Conservation (phyloP, 1,284 basidiomycete genomes). For the Cryptococcus sp. region DNA sequence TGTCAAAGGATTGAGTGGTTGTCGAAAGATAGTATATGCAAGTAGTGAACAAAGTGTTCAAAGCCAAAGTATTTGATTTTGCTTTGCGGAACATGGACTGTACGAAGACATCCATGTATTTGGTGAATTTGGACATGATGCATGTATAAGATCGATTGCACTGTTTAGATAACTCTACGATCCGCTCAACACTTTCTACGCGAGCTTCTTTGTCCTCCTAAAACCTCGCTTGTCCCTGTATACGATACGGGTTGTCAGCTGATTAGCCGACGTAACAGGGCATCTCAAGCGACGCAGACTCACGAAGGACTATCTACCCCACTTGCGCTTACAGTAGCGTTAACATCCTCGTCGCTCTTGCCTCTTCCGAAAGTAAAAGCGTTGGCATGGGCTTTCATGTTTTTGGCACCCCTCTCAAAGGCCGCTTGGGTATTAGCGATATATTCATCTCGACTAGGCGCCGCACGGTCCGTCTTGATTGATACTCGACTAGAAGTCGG, state of each 20-base stretch:
- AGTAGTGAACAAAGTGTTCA: too few relatives aligned
- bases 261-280: background rate
- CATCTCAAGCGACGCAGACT: constrained; percentile 15
- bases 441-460: constrained; percentile 37
- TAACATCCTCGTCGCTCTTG: constrained; percentile 3
- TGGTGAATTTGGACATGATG: too few relatives aligned
- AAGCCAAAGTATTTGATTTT: too few relatives aligned
- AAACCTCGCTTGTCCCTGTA: constrained; percentile 37
- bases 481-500: constrained; percentile 21
- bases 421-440: constrained; percentile 36
- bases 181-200: constrained; percentile 7
- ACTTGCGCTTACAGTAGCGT: constrained; percentile 10
- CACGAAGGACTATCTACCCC: constrained; percentile 11
- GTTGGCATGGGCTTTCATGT: constrained; percentile 30
- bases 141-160: too few relatives aligned
- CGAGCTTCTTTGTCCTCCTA: constrained; percentile 39
- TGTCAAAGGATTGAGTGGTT: constrained; percentile 1
- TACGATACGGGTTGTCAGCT: constrained; percentile 1
- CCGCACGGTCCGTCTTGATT: constrained; percentile 35
- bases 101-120: too few relatives aligned
- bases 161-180: too few relatives aligned
- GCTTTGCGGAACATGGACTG: too few relatives aligned
- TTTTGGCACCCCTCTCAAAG: constrained; percentile 38
- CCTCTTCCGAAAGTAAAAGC: constrained; percentile 29
- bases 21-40: too few relatives aligned